phyloP scores from a whole-genome alignment of 345 rosid genomes.

The Gynandropsis gynandra region DNA sequence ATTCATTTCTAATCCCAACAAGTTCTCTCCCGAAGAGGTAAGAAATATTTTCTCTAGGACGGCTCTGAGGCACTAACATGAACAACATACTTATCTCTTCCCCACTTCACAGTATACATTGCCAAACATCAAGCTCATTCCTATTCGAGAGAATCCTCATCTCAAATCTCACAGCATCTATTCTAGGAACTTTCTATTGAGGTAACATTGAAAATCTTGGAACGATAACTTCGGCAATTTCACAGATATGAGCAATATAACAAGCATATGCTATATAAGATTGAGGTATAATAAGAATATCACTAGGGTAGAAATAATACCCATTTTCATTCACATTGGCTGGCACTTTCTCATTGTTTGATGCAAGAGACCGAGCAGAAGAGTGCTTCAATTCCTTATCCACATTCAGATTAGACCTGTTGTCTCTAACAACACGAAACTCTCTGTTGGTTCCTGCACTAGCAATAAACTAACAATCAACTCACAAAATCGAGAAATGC shows the following conservation, averaged over 20 bases:
- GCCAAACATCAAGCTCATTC: not conserved
- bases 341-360: slow-evolving; percentile 27
- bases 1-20: too few species aligned
- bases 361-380: slow-evolving; percentile 26
- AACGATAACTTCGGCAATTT: not conserved
- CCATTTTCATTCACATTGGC: slow-evolving; percentile 35
- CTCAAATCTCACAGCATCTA: not conserved
- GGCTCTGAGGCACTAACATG: slow-evolving; percentile 1
- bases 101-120: not conserved
- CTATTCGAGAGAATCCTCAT: not conserved
- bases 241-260: not conserved
- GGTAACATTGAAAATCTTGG: too few species aligned
- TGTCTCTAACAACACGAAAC: slow-evolving; percentile 69
- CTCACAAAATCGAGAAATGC: not conserved
- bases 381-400: slow-evolving; percentile 41
- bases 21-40: not conserved
- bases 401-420: slow-evolving; percentile 43
- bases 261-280: not conserved
- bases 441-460: slow-evolving; percentile 38
- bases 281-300: not conserved
- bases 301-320: slow-evolving; percentile 27
- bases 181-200: not conserved
- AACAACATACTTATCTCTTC: not conserved
- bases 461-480: slow-evolving; percentile 9
- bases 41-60: not conserved